These are phyloP conservation scores for Cordyceps sp. DNA, from an alignment of 2,329 filamentous ascomycete species.

Conservation along the genomic window DNA sequence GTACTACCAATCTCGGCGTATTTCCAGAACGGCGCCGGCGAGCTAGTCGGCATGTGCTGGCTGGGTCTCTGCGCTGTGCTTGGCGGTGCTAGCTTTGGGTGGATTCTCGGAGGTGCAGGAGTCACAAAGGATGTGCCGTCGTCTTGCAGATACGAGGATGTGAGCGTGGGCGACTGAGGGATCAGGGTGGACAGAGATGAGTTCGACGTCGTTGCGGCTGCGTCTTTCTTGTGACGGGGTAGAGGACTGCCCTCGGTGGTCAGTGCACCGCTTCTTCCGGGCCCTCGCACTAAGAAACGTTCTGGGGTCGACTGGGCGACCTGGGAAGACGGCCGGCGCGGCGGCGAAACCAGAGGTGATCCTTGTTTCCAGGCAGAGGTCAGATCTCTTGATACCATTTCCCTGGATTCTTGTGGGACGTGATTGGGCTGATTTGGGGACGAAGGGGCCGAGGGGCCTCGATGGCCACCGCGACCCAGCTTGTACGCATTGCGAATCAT, in stretches of 20 bases:
- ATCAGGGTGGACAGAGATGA: conserved; percentile 31
- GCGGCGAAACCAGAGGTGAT: conserved; percentile 13
- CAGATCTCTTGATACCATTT: conserved; percentile 34
- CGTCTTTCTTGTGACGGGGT: conserved; percentile 33
- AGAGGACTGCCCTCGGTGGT: conserved; percentile 45
- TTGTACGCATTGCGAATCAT: conserved; percentile 60
- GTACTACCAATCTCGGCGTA: conserved; percentile 65
- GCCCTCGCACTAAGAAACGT: conserved; percentile 24
- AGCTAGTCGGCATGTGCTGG: conserved; percentile 73
- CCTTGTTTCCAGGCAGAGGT: conserved; percentile 38
- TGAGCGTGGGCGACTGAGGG: conserved; percentile 42
- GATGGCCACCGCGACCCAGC: conserved; percentile 44
- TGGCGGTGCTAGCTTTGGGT: conserved; percentile 60
- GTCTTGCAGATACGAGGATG: conserved; percentile 45
- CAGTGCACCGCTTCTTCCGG: conserved; percentile 18
- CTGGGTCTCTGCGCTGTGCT: conserved; percentile 69
- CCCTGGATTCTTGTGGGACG: conserved; percentile 40
- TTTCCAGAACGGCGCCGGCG: conserved; percentile 78
- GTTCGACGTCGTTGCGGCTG: too few relatives aligned
- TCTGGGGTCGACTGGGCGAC: conserved; percentile 42
- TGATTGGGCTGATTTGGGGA: conserved; percentile 46
- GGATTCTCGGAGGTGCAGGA: conserved; percentile 55
- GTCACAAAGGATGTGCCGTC: conserved; percentile 49
- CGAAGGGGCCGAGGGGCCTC: conserved; percentile 55
- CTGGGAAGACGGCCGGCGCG: conserved; percentile 31